These are phyloP conservation scores for Lizonia empirigonia DNA, from an alignment of 2,329 filamentous ascomycete genomes.

Conservation along the genomic window DNA sequence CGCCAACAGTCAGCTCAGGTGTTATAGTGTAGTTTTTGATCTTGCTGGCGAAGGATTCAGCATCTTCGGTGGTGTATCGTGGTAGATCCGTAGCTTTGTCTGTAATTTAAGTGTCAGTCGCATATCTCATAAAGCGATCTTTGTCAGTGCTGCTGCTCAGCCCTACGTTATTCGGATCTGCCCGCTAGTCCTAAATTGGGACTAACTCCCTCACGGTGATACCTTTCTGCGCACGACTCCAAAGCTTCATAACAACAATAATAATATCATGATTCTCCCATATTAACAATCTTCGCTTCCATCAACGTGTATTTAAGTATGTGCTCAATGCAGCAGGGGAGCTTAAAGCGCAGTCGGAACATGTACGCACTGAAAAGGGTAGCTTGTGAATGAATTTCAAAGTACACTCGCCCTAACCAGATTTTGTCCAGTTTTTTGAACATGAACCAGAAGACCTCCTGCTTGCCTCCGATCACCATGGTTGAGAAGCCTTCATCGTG, in stretches of 20 bases:
- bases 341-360: no score
- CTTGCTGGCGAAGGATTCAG: constrained; percentile 30
- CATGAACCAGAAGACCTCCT: constrained; percentile 39
- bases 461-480: constrained; percentile 21
- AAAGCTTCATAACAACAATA: no score
- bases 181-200: no score
- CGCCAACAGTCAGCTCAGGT: constrained; percentile 37
- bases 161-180: no score
- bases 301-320: no score
- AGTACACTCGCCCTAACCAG: constrained; percentile 1
- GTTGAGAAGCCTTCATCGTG: constrained; percentile 6
- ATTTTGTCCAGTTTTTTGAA: constrained; percentile 28
- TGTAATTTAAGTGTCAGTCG: constrained; percentile 10
- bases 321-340: no score
- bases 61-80: constrained; percentile 42
- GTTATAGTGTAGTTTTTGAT: constrained; percentile 33
- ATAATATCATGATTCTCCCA: no score
- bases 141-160: no score
- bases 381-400: neutral
- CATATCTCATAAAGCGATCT: neutral
- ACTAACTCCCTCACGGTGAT: no score
- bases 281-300: no score
- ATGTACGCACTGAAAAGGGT: constrained; percentile 12
- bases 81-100: constrained; percentile 34
- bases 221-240: no score